Conservation (phyloP, 768 basidiomycete species). For the Kondoa malvinella region DNA sequence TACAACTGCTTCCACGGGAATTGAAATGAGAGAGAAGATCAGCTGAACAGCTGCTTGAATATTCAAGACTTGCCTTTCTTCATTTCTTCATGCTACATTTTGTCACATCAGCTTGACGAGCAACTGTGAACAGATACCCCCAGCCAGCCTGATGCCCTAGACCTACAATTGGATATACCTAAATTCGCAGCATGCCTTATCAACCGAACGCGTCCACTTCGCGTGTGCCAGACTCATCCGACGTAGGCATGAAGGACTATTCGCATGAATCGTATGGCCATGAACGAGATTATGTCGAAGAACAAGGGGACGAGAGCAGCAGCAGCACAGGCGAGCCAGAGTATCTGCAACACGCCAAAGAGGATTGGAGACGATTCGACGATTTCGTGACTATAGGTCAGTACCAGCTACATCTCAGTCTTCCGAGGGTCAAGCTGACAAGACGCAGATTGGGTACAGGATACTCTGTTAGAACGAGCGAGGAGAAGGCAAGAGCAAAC, state of each 20-base stretch:
- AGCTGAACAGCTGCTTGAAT: no score
- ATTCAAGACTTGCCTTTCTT: no score
- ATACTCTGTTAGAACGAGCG: constrained; percentile 74
- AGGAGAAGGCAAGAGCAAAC: constrained; percentile 36
- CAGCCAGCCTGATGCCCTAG: no score
- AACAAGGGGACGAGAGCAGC: constrained; percentile 4
- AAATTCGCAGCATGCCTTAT: background rate
- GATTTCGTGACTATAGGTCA: constrained; percentile 88
- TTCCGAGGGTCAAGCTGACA: background rate
- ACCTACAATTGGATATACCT: no score
- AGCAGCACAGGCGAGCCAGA: background rate
- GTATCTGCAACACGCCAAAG: constrained; percentile 8
- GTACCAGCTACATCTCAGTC: constrained; percentile 23
- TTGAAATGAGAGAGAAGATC: no score
- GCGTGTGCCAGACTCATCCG: background rate
- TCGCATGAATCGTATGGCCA: constrained; percentile 2
- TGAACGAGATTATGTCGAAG: background rate
- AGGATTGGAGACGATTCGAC: constrained; percentile 51
- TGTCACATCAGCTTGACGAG: no score
- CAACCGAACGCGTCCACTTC: background rate
- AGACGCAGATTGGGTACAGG: constrained; percentile 72
- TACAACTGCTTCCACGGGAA: no score
- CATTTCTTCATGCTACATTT: no score
- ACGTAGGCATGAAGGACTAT: background rate
- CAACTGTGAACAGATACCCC: no score